Evolutionary conservation across 495 filamentous ascomycete species (phyloP), one percentile per base, ranked within the genome.

Genomic region (Neurospora intermedia): DNA sequence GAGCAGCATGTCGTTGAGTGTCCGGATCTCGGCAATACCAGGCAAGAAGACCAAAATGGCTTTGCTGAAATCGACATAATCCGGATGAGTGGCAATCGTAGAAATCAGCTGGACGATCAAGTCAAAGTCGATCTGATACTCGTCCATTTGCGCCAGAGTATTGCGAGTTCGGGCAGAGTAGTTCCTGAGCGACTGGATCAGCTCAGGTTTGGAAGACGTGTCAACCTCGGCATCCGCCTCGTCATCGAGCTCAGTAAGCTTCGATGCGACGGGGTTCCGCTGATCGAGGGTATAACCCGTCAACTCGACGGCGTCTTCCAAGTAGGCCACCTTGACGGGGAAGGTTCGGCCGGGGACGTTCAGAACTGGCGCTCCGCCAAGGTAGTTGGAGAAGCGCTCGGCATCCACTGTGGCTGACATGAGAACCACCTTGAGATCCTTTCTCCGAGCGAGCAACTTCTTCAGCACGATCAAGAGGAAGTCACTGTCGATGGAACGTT

Each of bases 381-480:
- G 85, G 76, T 99, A 99, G 3, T 87, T 89, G 0, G 96, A 97
- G 79, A 99, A 97, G 18, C 89, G 89, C 73, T 95, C 90, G 8
- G 96, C 93, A 80, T 99, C 93, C 10, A 98, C 91, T 4, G 96
- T 99, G 7, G 96, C 96, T 70, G 94, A 97, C 96, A 98, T 99
- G 38, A 99, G 87, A 41, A 99, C 86, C 40, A 99, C 91, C 76
- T 87, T 88, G 66, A 97, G 82, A 66, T 94, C 88, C 69, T 90
- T 91, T 69, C 93, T 86, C 71, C 86, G 86, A 27, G 86, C 75
- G 78, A 97, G 87, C 18, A 98, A 83, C 75, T 94, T 92, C 75
- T 93, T 92, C 31, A 99, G 86, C 3, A 98, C 90, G 73, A 98
- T 92, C 15, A 99, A 84, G 23, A 99, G 84, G 80, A 99, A 98